phyloP scores from a whole-genome alignment of 192 early-diverging fungal species.

The Diversispora epigaea region DNA sequence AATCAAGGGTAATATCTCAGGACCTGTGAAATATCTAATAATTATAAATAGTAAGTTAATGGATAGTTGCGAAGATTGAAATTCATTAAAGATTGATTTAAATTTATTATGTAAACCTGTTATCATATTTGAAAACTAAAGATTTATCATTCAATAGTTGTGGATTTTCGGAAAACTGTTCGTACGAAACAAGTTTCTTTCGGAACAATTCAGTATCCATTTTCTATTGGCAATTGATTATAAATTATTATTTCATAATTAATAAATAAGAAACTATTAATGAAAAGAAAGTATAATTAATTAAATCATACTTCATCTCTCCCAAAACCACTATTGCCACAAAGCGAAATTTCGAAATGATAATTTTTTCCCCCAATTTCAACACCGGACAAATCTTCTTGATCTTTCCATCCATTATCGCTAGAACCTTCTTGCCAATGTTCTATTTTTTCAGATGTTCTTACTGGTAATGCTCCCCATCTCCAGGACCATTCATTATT shows the following conservation, averaged over 20 bases:
- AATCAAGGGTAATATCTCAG: slow-evolving; percentile 60
- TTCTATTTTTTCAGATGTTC: slow-evolving; percentile 43
- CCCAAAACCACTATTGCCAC: slow-evolving; percentile 50
- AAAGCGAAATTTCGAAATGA: slow-evolving; percentile 59
- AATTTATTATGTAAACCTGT: slow-evolving; percentile 36
- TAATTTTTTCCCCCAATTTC: slow-evolving; percentile 42
- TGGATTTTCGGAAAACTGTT: slow-evolving; percentile 54
- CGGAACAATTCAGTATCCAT: slow-evolving; percentile 50
- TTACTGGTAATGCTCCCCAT: slow-evolving; percentile 70
- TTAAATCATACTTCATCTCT: slow-evolving; percentile 42
- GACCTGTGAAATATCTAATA: slow-evolving; percentile 61
- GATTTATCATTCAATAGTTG: slow-evolving; percentile 52
- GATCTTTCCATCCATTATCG: slow-evolving; percentile 38
- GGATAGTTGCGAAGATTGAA: neutral
- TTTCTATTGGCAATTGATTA: neutral
- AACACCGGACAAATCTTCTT: slow-evolving; percentile 32
- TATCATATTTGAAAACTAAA: slow-evolving; percentile 57
- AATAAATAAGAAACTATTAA: neutral
- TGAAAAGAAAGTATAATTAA: neutral
- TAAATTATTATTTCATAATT: neutral
- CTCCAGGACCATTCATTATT: slow-evolving; percentile 67
- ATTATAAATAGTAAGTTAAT: neutral
- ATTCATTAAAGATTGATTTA: too few species aligned
- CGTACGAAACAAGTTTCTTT: slow-evolving; percentile 53
- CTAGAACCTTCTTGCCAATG: slow-evolving; percentile 32